Conservation (phyloP, 176 grass and related monocot species). For the Cenchrus fungigraminus region DNA sequence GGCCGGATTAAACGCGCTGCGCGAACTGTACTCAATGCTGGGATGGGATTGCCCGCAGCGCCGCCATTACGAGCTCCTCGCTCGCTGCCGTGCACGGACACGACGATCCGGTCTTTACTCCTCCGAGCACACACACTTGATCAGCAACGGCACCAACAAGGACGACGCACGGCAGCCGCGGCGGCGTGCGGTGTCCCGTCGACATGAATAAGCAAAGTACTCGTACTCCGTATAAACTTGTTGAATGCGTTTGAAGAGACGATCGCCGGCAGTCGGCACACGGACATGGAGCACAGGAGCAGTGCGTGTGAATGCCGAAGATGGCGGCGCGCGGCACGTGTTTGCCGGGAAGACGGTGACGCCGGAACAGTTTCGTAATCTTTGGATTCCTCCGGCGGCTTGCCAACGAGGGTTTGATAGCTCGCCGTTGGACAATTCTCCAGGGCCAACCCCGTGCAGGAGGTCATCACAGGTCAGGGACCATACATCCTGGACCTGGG, state of each 20-base stretch:
- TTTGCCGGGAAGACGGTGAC: background rate
- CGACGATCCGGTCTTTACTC: background rate
- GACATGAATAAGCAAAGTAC: slow-evolving; percentile 25
- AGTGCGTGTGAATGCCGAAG: background rate
- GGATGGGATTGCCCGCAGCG: background rate
- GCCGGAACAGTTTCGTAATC: background rate
- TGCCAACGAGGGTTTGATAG: background rate
- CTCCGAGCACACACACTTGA: too few species aligned
- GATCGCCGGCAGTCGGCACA: too few species aligned
- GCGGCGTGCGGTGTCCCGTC: slow-evolving; percentile 6
- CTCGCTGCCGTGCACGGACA: background rate
- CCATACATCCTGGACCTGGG: too few species aligned
- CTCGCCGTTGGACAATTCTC: background rate
- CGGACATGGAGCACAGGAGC: background rate
- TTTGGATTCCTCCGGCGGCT: background rate
- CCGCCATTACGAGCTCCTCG: background rate
- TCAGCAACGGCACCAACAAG: background rate
- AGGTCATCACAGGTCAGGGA: too few species aligned
- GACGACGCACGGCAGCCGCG: background rate
- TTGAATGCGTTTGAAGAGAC: too few species aligned
- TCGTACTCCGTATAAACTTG: too few species aligned
- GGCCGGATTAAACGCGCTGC: background rate
- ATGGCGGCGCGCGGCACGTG: slow-evolving; percentile 10
- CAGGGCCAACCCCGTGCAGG: background rate
- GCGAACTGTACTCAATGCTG: background rate